Conservation (phyloP, 2,329 filamentous ascomycete genomes). For the Trichoderma atrobrunneum region DNA sequence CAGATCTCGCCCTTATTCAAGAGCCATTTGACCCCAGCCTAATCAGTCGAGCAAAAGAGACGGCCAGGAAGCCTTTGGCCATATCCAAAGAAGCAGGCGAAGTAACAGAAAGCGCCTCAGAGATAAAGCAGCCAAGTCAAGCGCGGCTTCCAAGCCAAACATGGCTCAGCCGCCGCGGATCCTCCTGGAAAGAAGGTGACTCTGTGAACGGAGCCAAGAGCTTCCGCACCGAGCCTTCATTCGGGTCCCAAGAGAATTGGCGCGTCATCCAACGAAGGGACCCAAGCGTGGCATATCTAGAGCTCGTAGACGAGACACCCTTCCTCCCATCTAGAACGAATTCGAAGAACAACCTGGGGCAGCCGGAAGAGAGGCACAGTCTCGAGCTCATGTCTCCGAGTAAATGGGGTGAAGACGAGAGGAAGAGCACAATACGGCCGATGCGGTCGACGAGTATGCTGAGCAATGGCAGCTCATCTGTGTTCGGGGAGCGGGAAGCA, state of each 20-base stretch:
- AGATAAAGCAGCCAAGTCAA: constrained; percentile 27
- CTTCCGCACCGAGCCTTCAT: constrained; percentile 32
- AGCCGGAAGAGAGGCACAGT: constrained; percentile 14
- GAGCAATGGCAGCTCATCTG: constrained; percentile 15
- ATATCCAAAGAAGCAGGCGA: constrained; percentile 26
- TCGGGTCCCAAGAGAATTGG: constrained; percentile 40
- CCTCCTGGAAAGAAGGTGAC: constrained; percentile 28
- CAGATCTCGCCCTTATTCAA: constrained; percentile 21
- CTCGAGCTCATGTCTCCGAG: constrained; percentile 19
- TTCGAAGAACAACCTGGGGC: constrained; percentile 23
- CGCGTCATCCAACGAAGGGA: constrained; percentile 30
- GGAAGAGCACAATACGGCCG: constrained; percentile 15
- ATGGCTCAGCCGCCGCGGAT: constrained; percentile 16
- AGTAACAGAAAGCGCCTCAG: constrained; percentile 25
- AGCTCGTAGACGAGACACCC: constrained; percentile 35
- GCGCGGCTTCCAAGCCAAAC: constrained; percentile 25
- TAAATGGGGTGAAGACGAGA: constrained; percentile 16
- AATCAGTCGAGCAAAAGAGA: constrained; percentile 16
- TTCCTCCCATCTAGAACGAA: constrained; percentile 39
- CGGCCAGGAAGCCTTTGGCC: constrained; percentile 19
- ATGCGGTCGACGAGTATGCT: constrained; percentile 13
- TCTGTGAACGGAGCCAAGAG: constrained; percentile 26
- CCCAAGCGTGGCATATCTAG: constrained; percentile 34
- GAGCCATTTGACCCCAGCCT: constrained; percentile 17
- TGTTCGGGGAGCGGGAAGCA: constrained; percentile 21